These are phyloP conservation scores for Nakazawaea molendinolei DNA, from an alignment of 805 yeast species.

Conservation along the genomic window DNA sequence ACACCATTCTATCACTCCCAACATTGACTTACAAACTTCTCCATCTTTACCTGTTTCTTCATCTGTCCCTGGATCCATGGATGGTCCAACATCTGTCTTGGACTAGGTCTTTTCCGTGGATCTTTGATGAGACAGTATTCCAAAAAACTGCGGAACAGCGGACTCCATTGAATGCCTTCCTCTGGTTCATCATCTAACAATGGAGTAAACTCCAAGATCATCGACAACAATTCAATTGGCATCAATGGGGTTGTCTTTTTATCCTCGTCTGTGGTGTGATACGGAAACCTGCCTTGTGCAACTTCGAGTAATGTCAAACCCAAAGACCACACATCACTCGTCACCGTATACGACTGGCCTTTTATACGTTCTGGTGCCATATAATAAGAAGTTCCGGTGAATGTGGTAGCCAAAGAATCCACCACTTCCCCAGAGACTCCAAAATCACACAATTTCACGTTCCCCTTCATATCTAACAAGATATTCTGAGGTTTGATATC, in stretches of 20 bases:
- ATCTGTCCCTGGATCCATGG: constrained; percentile 88
- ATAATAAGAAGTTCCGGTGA: constrained; percentile 94
- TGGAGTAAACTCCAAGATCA: constrained; percentile 81
- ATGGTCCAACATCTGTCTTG: constrained; percentile 87
- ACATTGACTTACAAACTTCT: constrained; percentile 66
- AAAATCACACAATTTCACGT: constrained; percentile 91
- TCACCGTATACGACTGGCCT: constrained; percentile 92
- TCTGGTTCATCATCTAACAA: constrained; percentile 69
- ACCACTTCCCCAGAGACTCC: constrained; percentile 98
- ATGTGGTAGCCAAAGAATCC: constrained; percentile 90
- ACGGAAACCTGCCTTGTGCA: constrained; percentile 88
- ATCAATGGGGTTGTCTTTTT: constrained; percentile 44
- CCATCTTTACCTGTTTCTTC: constrained; percentile 74
- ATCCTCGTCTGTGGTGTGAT: constrained; percentile 32
- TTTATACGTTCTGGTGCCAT: constrained; percentile 98
- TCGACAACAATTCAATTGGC: constrained; percentile 81
- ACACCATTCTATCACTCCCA: constrained; percentile 48
- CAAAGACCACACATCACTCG: constrained; percentile 94
- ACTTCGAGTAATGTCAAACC: constrained; percentile 91
- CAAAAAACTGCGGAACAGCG: constrained; percentile 75
- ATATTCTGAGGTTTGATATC: constrained; percentile 97
- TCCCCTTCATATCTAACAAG: constrained; percentile 65
- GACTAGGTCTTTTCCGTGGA: constrained; percentile 77
- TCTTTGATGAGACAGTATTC: constrained; percentile 77
- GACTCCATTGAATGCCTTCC: constrained; percentile 74